Percentiles rank a stretch among this genome's conserved stretches.
Evolutionary conservation across 1,139 yeast species (phyloP).

Genomic region (Citeromyces hawaiiensis): DNA sequence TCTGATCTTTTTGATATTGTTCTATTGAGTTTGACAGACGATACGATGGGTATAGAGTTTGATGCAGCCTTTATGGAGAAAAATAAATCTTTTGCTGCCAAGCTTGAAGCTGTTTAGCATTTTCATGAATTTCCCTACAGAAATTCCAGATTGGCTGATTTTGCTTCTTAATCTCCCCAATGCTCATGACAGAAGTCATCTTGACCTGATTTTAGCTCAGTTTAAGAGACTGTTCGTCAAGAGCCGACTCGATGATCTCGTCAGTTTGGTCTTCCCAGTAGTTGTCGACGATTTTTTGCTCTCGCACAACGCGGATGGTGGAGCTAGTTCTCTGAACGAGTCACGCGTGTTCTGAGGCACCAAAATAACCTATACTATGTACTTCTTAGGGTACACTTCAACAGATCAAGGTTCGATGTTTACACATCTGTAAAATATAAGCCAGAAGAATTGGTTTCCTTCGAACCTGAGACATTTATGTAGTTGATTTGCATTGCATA

Average conservation of each 20-base stretch:
- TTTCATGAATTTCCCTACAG: too few relatives aligned
- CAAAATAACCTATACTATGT: constrained; percentile 36
- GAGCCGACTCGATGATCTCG: constrained; percentile 43
- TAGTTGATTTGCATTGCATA: too few relatives aligned
- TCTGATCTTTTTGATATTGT: not conserved
- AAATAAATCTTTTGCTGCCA: not conserved
- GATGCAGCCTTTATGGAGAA: not conserved
- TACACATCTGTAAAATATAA: too few relatives aligned
- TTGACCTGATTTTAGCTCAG: constrained; percentile 29
- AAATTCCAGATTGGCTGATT: too few relatives aligned
- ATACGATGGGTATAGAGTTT: not conserved
- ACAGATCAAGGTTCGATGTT: too few relatives aligned
- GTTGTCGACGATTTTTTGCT: constrained; percentile 15
- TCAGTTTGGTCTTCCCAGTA: constrained; percentile 39
- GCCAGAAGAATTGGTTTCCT: too few relatives aligned
- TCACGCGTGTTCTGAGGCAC: constrained; percentile 30
- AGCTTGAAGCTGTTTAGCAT: not conserved
- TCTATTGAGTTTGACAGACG: not conserved
- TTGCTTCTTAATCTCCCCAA: too few relatives aligned
- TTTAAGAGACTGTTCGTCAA: constrained; percentile 23
- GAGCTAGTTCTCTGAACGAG: constrained; percentile 26
- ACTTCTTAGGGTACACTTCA: too few relatives aligned
- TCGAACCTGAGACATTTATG: too few relatives aligned
- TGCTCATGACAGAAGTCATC: constrained; percentile 47
- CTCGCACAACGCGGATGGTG: constrained; percentile 14